Percentiles rank a stretch among this genome's conserved stretches.
Conservation (phyloP, 148 eudicot species). For the Rhododendron vialii region DNA sequence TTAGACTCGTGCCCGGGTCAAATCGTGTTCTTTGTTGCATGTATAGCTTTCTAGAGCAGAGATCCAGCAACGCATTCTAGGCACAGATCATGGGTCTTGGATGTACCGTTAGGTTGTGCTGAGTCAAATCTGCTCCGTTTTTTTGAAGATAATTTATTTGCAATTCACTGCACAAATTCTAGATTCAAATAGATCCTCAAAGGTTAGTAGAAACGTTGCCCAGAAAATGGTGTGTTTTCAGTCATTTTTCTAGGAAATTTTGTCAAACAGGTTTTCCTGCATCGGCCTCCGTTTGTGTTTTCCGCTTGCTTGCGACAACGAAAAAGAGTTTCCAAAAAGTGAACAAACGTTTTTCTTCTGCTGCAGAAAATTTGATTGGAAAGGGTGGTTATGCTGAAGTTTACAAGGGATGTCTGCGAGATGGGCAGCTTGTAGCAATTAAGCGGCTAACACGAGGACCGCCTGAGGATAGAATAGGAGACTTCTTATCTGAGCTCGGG, state of each 20-base stretch:
- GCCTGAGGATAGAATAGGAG: slow-evolving; percentile 54
- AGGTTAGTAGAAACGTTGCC: not conserved
- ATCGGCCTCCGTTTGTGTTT: not conserved
- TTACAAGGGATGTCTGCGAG: slow-evolving; percentile 53
- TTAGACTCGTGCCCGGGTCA: not conserved
- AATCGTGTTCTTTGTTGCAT: not conserved
- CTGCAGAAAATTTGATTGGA: slow-evolving; percentile 66
- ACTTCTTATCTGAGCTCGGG: slow-evolving; percentile 74
- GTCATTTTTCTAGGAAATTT: not conserved
- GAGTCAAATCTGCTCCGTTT: not conserved
- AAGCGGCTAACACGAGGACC: slow-evolving; percentile 60
- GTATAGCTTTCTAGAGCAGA: not conserved
- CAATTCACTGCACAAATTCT: not conserved
- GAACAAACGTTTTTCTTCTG: not conserved
- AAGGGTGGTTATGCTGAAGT: slow-evolving; percentile 97
- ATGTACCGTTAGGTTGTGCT: not conserved
- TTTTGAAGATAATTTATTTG: not conserved
- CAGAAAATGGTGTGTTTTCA: not conserved
- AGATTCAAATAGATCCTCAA: not conserved
- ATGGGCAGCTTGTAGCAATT: slow-evolving; percentile 64
- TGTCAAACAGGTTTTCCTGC: not conserved
- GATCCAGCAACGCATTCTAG: not conserved
- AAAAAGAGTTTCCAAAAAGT: not conserved
- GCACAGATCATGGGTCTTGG: not conserved
- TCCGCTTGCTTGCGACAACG: not conserved